phyloP scores from a whole-genome alignment of 1,284 basidiomycete species.

The Ceratobasidium theobromae region DNA sequence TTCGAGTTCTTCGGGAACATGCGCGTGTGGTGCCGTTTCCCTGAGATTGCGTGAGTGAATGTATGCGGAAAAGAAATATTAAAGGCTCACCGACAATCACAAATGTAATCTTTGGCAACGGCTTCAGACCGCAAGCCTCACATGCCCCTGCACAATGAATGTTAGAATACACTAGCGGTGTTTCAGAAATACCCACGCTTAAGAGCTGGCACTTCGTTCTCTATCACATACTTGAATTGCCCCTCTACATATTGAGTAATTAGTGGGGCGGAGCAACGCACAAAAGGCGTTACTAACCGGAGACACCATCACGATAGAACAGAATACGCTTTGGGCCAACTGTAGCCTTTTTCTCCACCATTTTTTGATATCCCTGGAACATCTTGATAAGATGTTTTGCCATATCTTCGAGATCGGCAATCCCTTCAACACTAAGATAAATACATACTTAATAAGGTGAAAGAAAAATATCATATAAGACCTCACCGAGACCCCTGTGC shows the following conservation, averaged over 20 bases:
- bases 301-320: slow-evolving; percentile 60
- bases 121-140: slow-evolving; percentile 22
- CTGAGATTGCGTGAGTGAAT: background rate
- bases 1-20: slow-evolving; percentile 69
- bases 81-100: slow-evolving; percentile 41
- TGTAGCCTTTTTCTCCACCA: slow-evolving; percentile 4
- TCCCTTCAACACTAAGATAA: slow-evolving; percentile 15
- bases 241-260: slow-evolving; percentile 51
- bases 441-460: background rate
- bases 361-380: slow-evolving; percentile 22
- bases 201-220: slow-evolving; percentile 31
- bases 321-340: slow-evolving; percentile 30
- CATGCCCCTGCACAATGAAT: slow-evolving; percentile 30
- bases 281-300: slow-evolving; percentile 38
- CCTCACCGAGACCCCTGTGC: slow-evolving; percentile 71
- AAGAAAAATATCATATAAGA: slow-evolving; percentile 46
- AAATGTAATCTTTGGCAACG: slow-evolving; percentile 33
- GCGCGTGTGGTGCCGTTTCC: slow-evolving; percentile 64
- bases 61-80: background rate
- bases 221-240: slow-evolving; percentile 33
- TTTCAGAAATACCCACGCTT: slow-evolving; percentile 7
- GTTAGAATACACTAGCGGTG: background rate
- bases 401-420: slow-evolving; percentile 25
- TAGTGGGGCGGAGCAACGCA: background rate
- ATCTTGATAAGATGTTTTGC: slow-evolving; percentile 18